Percentiles rank a stretch among this genome's conserved stretches.
These are phyloP conservation scores for Plasmopara muralis DNA, from an alignment of 352 stramenopile species.

Conservation along the genomic window DNA sequence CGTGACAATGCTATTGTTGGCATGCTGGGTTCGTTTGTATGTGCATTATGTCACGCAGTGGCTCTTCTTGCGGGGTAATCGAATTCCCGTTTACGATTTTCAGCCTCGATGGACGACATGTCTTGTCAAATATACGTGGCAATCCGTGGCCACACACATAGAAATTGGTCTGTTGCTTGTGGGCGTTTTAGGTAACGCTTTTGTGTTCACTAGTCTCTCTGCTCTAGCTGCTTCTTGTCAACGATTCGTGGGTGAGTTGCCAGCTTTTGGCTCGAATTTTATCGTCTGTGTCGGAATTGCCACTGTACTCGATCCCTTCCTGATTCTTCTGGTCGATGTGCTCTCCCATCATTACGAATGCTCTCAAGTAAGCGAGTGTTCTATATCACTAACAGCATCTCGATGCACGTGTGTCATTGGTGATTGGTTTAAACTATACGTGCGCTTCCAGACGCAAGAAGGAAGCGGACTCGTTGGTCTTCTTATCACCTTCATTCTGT, in stretches of 20 bases:
- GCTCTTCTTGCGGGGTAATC: slow-evolving; percentile 57
- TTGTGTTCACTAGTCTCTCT: slow-evolving; percentile 48
- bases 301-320: slow-evolving; percentile 68
- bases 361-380: slow-evolving; percentile 31
- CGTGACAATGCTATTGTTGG: slow-evolving; percentile 43
- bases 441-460: slow-evolving; percentile 63
- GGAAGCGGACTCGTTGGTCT: slow-evolving; percentile 74
- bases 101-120: slow-evolving; percentile 53
- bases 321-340: slow-evolving; percentile 80
- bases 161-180: slow-evolving; percentile 71
- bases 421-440: slow-evolving; percentile 87
- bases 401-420: slow-evolving; percentile 63
- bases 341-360: slow-evolving; percentile 75
- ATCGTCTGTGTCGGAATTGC: slow-evolving; percentile 70
- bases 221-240: slow-evolving; percentile 32
- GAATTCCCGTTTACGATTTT: slow-evolving; percentile 80
- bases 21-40: slow-evolving; percentile 86
- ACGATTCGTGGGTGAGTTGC: slow-evolving; percentile 53
- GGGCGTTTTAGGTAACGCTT: slow-evolving; percentile 45
- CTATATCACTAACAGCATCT: slow-evolving; percentile 31
- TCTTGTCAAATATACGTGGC: slow-evolving; percentile 81
- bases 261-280: slow-evolving; percentile 67
- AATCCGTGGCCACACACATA: slow-evolving; percentile 42
- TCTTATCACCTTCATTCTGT: slow-evolving; percentile 73
- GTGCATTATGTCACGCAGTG: slow-evolving; percentile 87